Base-by-base conservation (phyloP, 805 yeast genomes). In the Barnettozyma californica region DNA sequence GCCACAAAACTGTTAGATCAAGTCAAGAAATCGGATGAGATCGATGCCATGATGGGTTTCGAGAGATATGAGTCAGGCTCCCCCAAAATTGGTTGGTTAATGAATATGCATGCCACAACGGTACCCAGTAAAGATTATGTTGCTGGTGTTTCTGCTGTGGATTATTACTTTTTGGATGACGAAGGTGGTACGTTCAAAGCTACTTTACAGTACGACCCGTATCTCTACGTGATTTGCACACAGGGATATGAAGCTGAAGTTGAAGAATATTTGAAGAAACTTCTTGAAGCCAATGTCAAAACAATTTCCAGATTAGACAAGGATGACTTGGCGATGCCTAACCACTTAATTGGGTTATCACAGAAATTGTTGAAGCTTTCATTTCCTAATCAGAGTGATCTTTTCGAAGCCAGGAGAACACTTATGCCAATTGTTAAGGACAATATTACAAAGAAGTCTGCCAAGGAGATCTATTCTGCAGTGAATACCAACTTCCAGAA, bases 131-230 rank as follows among this genome's bases (percentile, higher is more conserved):
- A 77, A 5, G 83, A 80, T 29, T 70, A 73, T 39, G 58, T 75
- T 10, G 71, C 78, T n/a, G 97, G 96, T 9, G 72, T 78, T 33
- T 79, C 97, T 0, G 99, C 92, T 3, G 97, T 92, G 3, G 97
- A 94, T 58, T 90, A 85, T 65, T 95, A 95, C 63, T 94, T 95
- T 58, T 68, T 94, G 8, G 98, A 91, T 64, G 96, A 88, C 59
- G 97, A 91, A 64, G 99, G 99, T 43, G 99, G 97, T 7, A 81
- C 87, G 40, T 94, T 95, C 71, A 94, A 92, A 63, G 83, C 90
- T 4, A 84, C 96, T 1, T 67, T 87, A 13, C 84, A 77, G 49
- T 87, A 78, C 62, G 90, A 88, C 57, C 99, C 99, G 0, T 94
- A 94, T 64, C 87, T 94, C 60, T 78, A 84, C 45, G 68, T 94